phyloP scores from a whole-genome alignment of 2,329 filamentous ascomycete species.

The Fusarium irregulare region DNA sequence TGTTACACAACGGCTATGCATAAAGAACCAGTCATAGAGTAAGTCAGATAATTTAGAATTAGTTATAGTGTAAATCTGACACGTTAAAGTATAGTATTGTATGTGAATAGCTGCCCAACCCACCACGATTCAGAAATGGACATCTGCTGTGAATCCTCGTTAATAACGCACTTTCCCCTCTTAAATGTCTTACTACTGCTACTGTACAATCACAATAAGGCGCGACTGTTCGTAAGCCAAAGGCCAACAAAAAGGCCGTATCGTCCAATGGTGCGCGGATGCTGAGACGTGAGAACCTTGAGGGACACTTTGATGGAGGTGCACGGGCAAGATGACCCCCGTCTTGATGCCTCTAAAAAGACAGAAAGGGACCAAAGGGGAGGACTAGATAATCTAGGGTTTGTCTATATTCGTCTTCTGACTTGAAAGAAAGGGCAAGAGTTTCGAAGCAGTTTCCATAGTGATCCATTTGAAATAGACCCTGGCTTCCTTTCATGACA shows the following conservation, averaged over 20 bases:
- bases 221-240: constrained; percentile 31
- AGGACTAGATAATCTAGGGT: not conserved
- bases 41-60: not conserved
- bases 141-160: constrained; percentile 7
- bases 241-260: constrained; percentile 26
- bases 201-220: constrained; percentile 7
- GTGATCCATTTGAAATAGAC: constrained; percentile 1
- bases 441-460: constrained; percentile 7
- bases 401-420: not conserved
- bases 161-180: constrained; percentile 1
- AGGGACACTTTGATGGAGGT: constrained; percentile 39
- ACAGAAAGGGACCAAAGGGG: not conserved
- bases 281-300: constrained; percentile 44
- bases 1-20: not conserved
- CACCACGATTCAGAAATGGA: not conserved
- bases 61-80: not conserved
- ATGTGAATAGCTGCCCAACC: constrained; percentile 2
- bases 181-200: constrained; percentile 12
- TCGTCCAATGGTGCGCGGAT: constrained; percentile 34
- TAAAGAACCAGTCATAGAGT: not conserved
- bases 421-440: constrained; percentile 2
- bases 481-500: not conserved
- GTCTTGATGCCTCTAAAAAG: constrained; percentile 6
- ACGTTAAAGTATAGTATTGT: not conserved
- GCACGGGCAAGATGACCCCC: constrained; percentile 30